Base-by-base conservation (phyloP, 2,329 filamentous ascomycete genomes). In the Phoma sp. region DNA sequence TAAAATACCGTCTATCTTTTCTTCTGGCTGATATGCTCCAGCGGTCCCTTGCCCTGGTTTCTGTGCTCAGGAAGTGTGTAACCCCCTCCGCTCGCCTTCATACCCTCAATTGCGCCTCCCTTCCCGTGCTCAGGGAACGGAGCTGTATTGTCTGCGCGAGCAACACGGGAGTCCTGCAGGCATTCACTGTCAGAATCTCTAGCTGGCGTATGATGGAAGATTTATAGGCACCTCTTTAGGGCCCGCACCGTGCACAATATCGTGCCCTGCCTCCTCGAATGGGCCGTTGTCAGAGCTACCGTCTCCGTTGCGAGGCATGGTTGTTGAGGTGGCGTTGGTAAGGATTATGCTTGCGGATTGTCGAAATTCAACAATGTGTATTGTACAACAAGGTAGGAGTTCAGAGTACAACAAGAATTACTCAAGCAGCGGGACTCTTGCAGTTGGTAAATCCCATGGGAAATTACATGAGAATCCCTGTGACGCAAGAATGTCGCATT, bases 261-360 rank as follows among this genome's bases (percentile, higher is more conserved):
- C 30, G 8, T 45, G 42, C 25, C 13, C 42, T 35, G 30, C 42
- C 30, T 45, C 42, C 10, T 35, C 25, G 30, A 45, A 45, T 3
- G 42, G 42, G 8, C 42, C 42, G 22, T 45, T 45, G 11, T 45
- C 42, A 7, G 42, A 45, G 25, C 42, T 45, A 36, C 42, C 42
- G 22, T 45, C 42, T 35, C 42, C 42, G 14, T 45, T 30, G 6
- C 42, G 42, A 36, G 42, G 42, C 42, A 45, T 42, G 9, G 7
- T 30, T 6, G n/a, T 42, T 6, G 25, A 30, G 8, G 25, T 42
- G 9, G 6, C 27, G 27, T 29, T 7, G 1, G 2, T 6, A 29
- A 29, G 27, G 27, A 6, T 29, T 29, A 29, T 29, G 9, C 9
- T 29, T 9, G 27, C 27, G 18, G 18, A 18, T 18, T 18, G 18